Evolutionary conservation across 371 early-diverging fungal genomes (phyloP).

Genomic region (Basidiobolus meristosporus): DNA sequence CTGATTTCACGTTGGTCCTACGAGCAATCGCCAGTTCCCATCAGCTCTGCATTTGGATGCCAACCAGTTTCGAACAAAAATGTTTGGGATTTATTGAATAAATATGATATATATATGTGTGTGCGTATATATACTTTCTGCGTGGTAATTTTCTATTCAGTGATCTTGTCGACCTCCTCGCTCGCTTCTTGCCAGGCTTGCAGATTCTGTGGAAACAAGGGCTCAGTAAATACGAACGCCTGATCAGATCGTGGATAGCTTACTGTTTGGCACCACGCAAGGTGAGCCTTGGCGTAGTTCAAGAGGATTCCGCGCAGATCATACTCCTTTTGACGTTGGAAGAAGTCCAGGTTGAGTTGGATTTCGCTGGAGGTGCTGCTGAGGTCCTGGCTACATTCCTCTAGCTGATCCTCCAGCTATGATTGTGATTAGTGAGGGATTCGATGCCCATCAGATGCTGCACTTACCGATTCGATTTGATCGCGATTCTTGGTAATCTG

Average conservation of each 20-base stretch:
- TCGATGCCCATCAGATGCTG: no score
- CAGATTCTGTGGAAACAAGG: slow-evolving; percentile 4
- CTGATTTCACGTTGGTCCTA: no score
- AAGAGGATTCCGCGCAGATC: slow-evolving; percentile 67
- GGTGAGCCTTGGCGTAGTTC: slow-evolving; percentile 59
- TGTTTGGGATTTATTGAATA: no score
- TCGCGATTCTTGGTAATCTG: slow-evolving; percentile 80
- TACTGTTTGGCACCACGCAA: slow-evolving; percentile 64
- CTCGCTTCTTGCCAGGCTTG: slow-evolving; percentile 9
- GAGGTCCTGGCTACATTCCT: slow-evolving; percentile 45
- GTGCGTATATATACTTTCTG: no score
- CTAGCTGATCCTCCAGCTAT: slow-evolving; percentile 54
- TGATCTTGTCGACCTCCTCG: slow-evolving; percentile 4
- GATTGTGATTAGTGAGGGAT: no score
- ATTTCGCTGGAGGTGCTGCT: slow-evolving; percentile 48
- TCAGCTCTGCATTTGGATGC: no score
- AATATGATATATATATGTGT: no score
- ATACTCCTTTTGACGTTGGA: slow-evolving; percentile 72
- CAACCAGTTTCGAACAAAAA: no score
- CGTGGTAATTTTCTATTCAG: no score
- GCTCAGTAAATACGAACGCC: neutral
- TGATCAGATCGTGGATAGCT: neutral
- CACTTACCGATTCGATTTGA: slow-evolving; percentile 39
- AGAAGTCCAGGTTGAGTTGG: slow-evolving; percentile 74
- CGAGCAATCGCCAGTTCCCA: no score